A percentile compares a stretch with the other conserved stretches of the same genome.
Evolutionary conservation across 2,329 filamentous ascomycete species (phyloP).

Genomic region (Alternaria gaisen): DNA sequence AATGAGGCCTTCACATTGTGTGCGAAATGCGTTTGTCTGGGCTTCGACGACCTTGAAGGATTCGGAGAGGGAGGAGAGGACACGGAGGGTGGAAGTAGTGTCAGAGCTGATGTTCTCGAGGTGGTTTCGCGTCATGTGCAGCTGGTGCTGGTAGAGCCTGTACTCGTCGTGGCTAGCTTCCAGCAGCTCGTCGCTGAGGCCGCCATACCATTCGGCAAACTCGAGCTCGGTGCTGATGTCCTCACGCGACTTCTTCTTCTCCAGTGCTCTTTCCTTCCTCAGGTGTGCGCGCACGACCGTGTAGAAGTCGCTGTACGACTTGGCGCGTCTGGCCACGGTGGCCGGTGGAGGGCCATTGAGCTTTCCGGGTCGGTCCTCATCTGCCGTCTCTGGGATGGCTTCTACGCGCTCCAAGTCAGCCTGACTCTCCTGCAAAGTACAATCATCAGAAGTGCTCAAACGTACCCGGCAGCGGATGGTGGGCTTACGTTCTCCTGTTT

Average conservation of each 20-base stretch:
- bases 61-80: slow-evolving; percentile 80
- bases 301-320: slow-evolving; percentile 83
- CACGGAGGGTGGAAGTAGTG: slow-evolving; percentile 76
- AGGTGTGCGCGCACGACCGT: slow-evolving; percentile 67
- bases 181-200: slow-evolving; percentile 72
- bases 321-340: slow-evolving; percentile 70
- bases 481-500: slow-evolving; percentile 60
- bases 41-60: slow-evolving; percentile 88
- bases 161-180: slow-evolving; percentile 88
- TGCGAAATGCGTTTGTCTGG: slow-evolving; percentile 92
- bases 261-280: slow-evolving; percentile 58
- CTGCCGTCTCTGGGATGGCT: slow-evolving; percentile 66
- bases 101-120: slow-evolving; percentile 80
- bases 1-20: slow-evolving; percentile 88
- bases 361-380: slow-evolving; percentile 66
- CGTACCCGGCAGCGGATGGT: slow-evolving; percentile 45
- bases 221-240: slow-evolving; percentile 66
- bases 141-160: slow-evolving; percentile 81
- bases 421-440: slow-evolving; percentile 61
- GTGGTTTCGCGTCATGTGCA: slow-evolving; percentile 81
- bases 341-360: slow-evolving; percentile 71
- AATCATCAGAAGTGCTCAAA: slow-evolving; percentile 53
- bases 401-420: slow-evolving; percentile 63
- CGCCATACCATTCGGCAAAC: slow-evolving; percentile 66
- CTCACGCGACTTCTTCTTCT: slow-evolving; percentile 51